These are phyloP conservation scores for Trichoderma polysporum DNA, from an alignment of 2,329 filamentous ascomycete genomes.

Conservation along the genomic window DNA sequence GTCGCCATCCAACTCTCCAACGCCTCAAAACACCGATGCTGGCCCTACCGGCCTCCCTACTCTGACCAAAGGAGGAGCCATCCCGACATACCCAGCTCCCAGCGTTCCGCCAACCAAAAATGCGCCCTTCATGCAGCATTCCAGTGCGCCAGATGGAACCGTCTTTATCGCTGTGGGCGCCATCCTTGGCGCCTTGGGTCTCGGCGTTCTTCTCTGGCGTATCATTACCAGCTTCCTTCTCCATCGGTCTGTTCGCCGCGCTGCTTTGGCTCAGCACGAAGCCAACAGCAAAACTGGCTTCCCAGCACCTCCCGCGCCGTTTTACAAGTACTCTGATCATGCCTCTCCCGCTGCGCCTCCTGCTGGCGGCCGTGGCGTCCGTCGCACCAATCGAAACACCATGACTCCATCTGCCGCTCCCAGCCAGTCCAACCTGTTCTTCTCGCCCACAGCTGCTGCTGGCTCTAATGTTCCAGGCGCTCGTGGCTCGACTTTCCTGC, in stretches of 20 bases:
- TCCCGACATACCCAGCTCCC: constrained; percentile 65
- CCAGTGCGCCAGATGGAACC: constrained; percentile 82
- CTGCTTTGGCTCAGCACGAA: constrained; percentile 71
- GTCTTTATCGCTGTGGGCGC: constrained; percentile 95
- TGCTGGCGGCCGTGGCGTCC: constrained; percentile 47
- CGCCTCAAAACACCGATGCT: constrained; percentile 26
- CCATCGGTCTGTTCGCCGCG: constrained; percentile 84
- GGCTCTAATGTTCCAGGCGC: constrained; percentile 59
- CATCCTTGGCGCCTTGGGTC: constrained; percentile 77
- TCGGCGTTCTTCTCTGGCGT: constrained; percentile 85
- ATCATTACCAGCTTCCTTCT: constrained; percentile 84
- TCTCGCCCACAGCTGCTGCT: constrained; percentile 86
- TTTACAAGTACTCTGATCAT: constrained; percentile 64
- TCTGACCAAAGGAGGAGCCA: constrained; percentile 38
- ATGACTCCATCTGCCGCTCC: constrained; percentile 53
- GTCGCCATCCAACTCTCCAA: not conserved
- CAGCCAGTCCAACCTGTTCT: constrained; percentile 78
- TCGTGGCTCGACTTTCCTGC: constrained; percentile 78
- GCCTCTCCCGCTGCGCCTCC: constrained; percentile 51
- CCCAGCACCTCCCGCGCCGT: constrained; percentile 55
- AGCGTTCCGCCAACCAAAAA: constrained; percentile 78
- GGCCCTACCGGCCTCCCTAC: constrained; percentile 41
- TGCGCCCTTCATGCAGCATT: constrained; percentile 91
- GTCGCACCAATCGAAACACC: constrained; percentile 53
- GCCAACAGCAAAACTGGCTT: constrained; percentile 69